Base-by-base conservation (phyloP, 2,329 filamentous ascomycete species). In the Pseudogymnoascus sp. region DNA sequence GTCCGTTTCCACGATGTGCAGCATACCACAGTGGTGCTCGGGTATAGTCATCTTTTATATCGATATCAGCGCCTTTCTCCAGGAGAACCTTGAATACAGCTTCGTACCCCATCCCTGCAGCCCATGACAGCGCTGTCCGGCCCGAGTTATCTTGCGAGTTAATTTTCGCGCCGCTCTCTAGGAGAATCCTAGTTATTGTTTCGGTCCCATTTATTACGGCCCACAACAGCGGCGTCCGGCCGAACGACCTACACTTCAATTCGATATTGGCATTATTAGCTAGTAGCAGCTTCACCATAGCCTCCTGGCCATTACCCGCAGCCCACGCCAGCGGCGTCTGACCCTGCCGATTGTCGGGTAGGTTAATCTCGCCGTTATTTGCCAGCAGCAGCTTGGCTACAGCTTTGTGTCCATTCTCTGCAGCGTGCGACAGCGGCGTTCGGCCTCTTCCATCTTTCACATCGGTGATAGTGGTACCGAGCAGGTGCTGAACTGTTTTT, bases 351-450 rank as follows among this genome's bases (percentile, higher is more conserved):
- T 2, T 8, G 5, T 36, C 55, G 29, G 15, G 27, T 29, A 29
- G 25, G 42, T 29, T 12, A 48, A 48, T 8, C 1, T 61, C 25
- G 4, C 25, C 42, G 25, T 48, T 48, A 15, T 48, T 48, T 13
- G 4, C 25, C 10, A 48, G n/a, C 42, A 71, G 69, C 3, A 52
- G 25, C 31, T 62, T 29, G n/a, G 15, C 64, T 18, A 45, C 15
- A 27, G 62, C 64, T 39, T 66, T 70, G 29, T 72, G 68, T 36
- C 69, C 69, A 15, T 72, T 65, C 52, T 64, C 67, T 10, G 70
- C 69, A 31, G 62, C 65, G 18, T 67, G 69, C 5, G 73, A 73
- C 35, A 68, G 61, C 6, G 73, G 64, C 2, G 71, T 73, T 21
- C 59, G 29, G 69, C 60, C 18, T 69, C 67, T 37, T 72, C 69